Conservation (phyloP, 163 green algal species). For the Smithsoniella earleae region DNA sequence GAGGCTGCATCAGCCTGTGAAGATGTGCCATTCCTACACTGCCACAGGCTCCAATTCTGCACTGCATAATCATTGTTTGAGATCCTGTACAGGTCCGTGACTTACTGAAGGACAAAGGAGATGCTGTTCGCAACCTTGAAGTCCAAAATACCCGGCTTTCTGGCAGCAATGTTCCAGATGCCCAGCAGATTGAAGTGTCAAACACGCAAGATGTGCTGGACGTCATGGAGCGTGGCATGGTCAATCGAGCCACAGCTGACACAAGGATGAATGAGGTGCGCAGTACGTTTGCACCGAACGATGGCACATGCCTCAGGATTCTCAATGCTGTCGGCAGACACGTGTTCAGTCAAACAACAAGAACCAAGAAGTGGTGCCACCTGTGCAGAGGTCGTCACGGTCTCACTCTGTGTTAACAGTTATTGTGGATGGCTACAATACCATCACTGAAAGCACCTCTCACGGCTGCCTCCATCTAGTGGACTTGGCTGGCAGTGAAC, state of each 20-base stretch:
- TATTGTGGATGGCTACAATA: constrained; percentile 67
- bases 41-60: neutral
- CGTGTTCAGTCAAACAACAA: no score
- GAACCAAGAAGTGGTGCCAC: no score
- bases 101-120: constrained; percentile 35
- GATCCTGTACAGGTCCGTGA: constrained; percentile 30
- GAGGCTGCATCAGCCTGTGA: constrained; percentile 32
- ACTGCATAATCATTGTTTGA: no score
- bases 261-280: constrained; percentile 87
- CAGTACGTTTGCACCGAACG: constrained; percentile 50
- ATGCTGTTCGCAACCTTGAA: constrained; percentile 44
- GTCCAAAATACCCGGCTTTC: constrained; percentile 63
- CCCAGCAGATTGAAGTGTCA: constrained; percentile 53
- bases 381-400: constrained; percentile 31
- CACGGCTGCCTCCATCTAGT: constrained; percentile 86
- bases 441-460: constrained; percentile 41
- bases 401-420: constrained; percentile 69
- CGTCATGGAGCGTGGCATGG: constrained; percentile 63
- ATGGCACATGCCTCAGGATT: no score
- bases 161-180: constrained; percentile 74
- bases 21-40: neutral
- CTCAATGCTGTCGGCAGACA: no score
- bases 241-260: constrained; percentile 64
- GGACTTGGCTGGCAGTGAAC: constrained; percentile 78
- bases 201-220: constrained; percentile 59